Base-by-base conservation (phyloP, 768 basidiomycete genomes). In the Lentinus tigrinus region DNA sequence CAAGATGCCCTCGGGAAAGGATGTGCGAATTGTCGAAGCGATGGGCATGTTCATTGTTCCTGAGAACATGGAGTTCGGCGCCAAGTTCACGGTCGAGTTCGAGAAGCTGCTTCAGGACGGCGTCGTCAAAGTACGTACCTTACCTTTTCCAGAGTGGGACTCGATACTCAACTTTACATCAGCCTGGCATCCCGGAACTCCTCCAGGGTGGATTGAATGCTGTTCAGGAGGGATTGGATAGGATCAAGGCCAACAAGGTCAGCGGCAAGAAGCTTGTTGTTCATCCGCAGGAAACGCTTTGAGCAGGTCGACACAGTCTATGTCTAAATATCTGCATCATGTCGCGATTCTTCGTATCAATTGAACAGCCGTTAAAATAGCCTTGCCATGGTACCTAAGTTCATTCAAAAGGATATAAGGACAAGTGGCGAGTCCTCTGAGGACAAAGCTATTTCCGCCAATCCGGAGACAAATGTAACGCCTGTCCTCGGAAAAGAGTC, bases 191-290 rank as follows among this genome's bases (percentile, higher is more conserved):
- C 2, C 44, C 44, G 4, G 67, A 70, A 47, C 52, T 71, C 16
- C 48, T 72, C 5, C 65, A 69, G 4, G 52, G 52, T 34, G 72
- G 72, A 2, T 54, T 73, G 21, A 47, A 42, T 3, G 70, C 69
- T n/a, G 67, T 71, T 16, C 39, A 48, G 13, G 57, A 55, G 3
- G 72, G 67, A 5, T 42, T 73, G 19, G 59, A 61, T 31, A 58
- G 46, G 56, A 39, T 70, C 48, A 39, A 62, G 51, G 51, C 48
- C 4, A 57, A 62, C 19, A 59, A 63, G 39, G 64, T 70, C 24
- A 69, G 67, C 46, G 70, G 66, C 4, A 51, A 56, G 36, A 72
- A 72, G 61, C 65, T 72, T 8, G 60, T 72, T 26, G 68, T 55
- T 4, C 56, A 48, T 28, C 67, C 63, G 16, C 63, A 66, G 40